phyloP scores from a whole-genome alignment of 2,329 filamentous ascomycete species.

The Trichoderma arundinaceum region DNA sequence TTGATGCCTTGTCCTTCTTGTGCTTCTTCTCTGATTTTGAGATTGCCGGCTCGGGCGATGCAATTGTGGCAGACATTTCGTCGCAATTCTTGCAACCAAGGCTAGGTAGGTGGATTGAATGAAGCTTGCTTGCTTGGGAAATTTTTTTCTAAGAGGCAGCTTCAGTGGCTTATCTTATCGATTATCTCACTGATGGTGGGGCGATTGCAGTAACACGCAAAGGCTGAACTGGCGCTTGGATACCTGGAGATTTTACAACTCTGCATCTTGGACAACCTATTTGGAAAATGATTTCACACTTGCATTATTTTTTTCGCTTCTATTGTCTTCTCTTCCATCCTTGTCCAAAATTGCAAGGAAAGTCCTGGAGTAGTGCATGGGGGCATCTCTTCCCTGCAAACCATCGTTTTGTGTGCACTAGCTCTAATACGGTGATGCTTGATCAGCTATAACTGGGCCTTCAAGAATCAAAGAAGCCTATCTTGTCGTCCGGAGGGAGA shows the following conservation, averaged over 20 bases:
- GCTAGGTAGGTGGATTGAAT: background rate
- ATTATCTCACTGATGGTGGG: slow-evolving; percentile 28
- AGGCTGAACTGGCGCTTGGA: background rate
- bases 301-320: too few relatives aligned
- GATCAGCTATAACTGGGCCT: too few relatives aligned
- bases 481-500: background rate
- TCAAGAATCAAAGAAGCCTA: too few relatives aligned
- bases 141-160: slow-evolving; percentile 22
- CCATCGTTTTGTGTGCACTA: too few relatives aligned
- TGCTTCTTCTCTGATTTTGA: slow-evolving; percentile 49
- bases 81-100: slow-evolving; percentile 4
- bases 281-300: too few relatives aligned
- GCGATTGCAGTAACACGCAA: background rate
- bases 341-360: too few relatives aligned
- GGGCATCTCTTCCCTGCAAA: too few relatives aligned
- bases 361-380: too few relatives aligned
- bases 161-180: slow-evolving; percentile 30
- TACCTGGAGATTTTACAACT: background rate
- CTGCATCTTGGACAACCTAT: background rate
- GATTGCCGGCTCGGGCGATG: slow-evolving; percentile 40
- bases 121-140: slow-evolving; percentile 23
- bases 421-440: too few relatives aligned
- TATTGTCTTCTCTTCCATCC: too few relatives aligned
- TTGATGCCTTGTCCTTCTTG: slow-evolving; percentile 45
- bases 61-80: slow-evolving; percentile 37